phyloP scores from a whole-genome alignment of 768 basidiomycete species.

The Agrocybe praecox region DNA sequence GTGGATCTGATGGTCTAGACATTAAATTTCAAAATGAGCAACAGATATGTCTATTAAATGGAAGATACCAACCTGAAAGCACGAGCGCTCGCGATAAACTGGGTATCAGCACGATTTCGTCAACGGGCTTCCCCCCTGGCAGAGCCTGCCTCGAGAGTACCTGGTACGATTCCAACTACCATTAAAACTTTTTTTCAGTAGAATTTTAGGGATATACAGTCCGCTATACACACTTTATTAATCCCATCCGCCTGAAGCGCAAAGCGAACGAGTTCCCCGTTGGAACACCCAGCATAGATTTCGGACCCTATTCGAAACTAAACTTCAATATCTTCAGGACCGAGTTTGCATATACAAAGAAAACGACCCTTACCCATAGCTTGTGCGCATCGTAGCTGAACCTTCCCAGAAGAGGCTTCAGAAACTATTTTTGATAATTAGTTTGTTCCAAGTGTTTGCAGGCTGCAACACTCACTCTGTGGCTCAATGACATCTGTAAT shows the following conservation, averaged over 20 bases:
- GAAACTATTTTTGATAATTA: slow-evolving; percentile 6
- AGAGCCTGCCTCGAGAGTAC: slow-evolving; percentile 71
- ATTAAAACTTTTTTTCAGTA: background rate
- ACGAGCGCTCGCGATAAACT: slow-evolving; percentile 76
- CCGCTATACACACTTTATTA: slow-evolving; percentile 38
- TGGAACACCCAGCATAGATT: slow-evolving; percentile 84
- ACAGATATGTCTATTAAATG: background rate
- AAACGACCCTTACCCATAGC: slow-evolving; percentile 50
- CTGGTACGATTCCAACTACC: slow-evolving; percentile 61
- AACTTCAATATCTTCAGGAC: background rate
- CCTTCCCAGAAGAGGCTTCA: slow-evolving; percentile 13
- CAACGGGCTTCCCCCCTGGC: slow-evolving; percentile 70
- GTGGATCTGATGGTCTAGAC: slow-evolving; percentile 64
- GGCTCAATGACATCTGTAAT: slow-evolving; percentile 49
- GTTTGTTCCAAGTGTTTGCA: background rate
- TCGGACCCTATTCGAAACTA: slow-evolving; percentile 60
- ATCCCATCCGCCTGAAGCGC: slow-evolving; percentile 63
- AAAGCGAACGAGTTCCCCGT: slow-evolving; percentile 84
- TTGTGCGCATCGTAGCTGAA: slow-evolving; percentile 52
- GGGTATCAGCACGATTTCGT: slow-evolving; percentile 80
- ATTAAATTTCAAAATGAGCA: slow-evolving; percentile 7
- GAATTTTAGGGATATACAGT: background rate
- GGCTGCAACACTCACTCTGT: slow-evolving; percentile 24
- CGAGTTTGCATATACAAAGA: background rate
- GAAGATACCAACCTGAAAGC: slow-evolving; percentile 59